Evolutionary conservation across 306 rosid species (phyloP).

Genomic region (Dalbergia cultrata): DNA sequence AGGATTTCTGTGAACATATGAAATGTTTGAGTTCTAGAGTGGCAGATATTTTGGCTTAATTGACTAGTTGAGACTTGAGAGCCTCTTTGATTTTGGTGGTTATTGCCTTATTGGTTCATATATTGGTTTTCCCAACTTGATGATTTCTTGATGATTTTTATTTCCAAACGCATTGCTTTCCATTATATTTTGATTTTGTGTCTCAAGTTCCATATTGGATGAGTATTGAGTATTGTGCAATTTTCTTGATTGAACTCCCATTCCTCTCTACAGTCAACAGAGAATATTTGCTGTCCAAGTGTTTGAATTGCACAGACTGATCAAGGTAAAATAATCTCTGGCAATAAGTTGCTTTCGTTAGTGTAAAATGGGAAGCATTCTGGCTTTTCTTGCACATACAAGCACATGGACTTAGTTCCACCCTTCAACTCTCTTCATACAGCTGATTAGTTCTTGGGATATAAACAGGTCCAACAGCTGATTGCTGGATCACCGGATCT

Average conservation of each 20-base stretch:
- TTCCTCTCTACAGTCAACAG: slow-evolving; percentile 78
- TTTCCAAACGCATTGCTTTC: slow-evolving; percentile 42
- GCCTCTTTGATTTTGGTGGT: slow-evolving; percentile 25
- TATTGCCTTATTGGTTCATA: slow-evolving; percentile 34
- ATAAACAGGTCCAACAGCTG: slow-evolving; percentile 74
- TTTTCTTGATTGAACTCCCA: slow-evolving; percentile 59
- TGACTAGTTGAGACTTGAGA: slow-evolving; percentile 15
- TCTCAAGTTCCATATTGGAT: slow-evolving; percentile 40
- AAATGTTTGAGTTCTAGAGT: slow-evolving; percentile 3
- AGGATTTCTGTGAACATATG: slow-evolving; percentile 37
- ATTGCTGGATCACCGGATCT: slow-evolving; percentile 80
- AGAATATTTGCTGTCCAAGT: slow-evolving; percentile 69
- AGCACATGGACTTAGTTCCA: slow-evolving; percentile 1
- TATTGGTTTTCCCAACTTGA: slow-evolving; percentile 14
- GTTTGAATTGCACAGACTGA: slow-evolving; percentile 70
- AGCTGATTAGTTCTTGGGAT: slow-evolving; percentile 27
- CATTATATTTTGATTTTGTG: slow-evolving; percentile 41
- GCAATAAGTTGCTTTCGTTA: slow-evolving; percentile 13
- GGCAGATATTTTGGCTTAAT: slow-evolving; percentile 20
- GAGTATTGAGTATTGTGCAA: slow-evolving; percentile 45
- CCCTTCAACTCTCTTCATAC: slow-evolving; percentile 25
- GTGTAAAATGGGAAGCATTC: slow-evolving; percentile 28
- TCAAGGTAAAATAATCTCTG: slow-evolving; percentile 58
- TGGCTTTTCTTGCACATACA: slow-evolving; percentile 12
- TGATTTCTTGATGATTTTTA: slow-evolving; percentile 28